A percentile compares a stretch with the other conserved stretches of the same genome.
These are phyloP conservation scores for Ormosia semicastrata DNA, from an alignment of 306 rosid genomes.

Conservation along the genomic window DNA sequence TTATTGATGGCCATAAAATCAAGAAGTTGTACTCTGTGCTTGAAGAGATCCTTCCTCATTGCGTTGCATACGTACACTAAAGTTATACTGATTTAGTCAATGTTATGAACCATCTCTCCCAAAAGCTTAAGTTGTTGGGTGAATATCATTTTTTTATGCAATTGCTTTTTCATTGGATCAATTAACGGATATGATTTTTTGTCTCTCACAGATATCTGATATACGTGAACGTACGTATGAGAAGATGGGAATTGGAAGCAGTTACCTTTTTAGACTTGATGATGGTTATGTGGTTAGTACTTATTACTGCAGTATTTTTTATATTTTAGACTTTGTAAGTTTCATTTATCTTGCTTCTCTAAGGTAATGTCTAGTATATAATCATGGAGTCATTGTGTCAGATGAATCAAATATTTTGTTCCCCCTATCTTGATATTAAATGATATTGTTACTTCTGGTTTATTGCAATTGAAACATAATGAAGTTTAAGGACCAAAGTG, in stretches of 20 bases:
- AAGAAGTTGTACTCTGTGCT: background rate
- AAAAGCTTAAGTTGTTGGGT: too few species aligned
- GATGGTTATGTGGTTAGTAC: constrained; percentile 97
- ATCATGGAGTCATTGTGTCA: background rate
- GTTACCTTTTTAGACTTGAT: constrained; percentile 95
- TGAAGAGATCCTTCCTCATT: background rate
- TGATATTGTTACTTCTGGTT: background rate
- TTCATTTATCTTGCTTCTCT: background rate
- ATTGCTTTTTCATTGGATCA: background rate
- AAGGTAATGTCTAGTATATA: background rate
- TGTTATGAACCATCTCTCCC: background rate
- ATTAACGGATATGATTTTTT: constrained; percentile 1
- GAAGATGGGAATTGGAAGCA: constrained; percentile 98
- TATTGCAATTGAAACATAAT: constrained; percentile 2
- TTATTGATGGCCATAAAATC: background rate
- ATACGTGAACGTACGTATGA: constrained; percentile 89
- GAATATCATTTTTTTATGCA: background rate
- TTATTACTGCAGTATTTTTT: constrained; percentile 29
- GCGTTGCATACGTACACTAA: background rate
- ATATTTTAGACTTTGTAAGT: background rate
- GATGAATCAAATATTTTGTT: background rate
- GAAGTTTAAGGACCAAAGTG: background rate
- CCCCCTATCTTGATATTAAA: constrained; percentile 11
- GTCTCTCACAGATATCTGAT: constrained; percentile 79
- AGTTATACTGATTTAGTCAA: background rate